Conservation (phyloP, 1,139 yeast species). For the Pneumocystis carinii region DNA sequence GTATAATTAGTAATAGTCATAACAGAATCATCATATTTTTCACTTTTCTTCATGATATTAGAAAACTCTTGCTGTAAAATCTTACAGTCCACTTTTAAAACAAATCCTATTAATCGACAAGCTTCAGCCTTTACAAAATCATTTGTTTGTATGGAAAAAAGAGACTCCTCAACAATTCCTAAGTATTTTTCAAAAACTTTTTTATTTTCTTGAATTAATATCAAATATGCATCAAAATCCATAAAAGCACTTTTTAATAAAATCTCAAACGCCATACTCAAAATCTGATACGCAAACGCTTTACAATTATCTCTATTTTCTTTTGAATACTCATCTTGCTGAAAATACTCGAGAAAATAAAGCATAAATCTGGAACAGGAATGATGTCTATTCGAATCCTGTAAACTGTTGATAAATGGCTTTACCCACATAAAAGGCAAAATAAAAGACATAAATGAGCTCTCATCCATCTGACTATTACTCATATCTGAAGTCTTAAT, state of each 20-base stretch:
- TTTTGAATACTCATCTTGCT: not conserved
- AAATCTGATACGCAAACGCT: not conserved
- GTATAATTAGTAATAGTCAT: not conserved
- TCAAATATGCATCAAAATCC: conserved; percentile 10
- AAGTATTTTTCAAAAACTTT: conserved; percentile 12
- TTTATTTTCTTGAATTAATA: conserved; percentile 12
- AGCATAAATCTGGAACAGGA: conserved; percentile 5
- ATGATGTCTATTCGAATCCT: not conserved
- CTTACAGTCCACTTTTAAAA: not conserved
- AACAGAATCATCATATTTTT: not conserved
- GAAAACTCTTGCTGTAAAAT: not conserved
- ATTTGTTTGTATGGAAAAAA: not conserved
- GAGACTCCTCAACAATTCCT: conserved; percentile 7
- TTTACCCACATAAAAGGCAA: conserved; percentile 12
- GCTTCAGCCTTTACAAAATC: not conserved
- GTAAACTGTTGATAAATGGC: conserved; percentile 12
- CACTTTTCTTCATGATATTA: not conserved
- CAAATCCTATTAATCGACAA: not conserved
- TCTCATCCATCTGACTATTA: not conserved
- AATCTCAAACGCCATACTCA: not conserved
- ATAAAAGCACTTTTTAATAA: not conserved
- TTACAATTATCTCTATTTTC: not conserved
- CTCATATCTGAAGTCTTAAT: not conserved
- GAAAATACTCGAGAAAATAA: conserved; percentile 1
- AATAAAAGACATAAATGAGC: not conserved